Conservation (phyloP, 371 early-diverging fungal species). For the Saksenaea oblongispora region DNA sequence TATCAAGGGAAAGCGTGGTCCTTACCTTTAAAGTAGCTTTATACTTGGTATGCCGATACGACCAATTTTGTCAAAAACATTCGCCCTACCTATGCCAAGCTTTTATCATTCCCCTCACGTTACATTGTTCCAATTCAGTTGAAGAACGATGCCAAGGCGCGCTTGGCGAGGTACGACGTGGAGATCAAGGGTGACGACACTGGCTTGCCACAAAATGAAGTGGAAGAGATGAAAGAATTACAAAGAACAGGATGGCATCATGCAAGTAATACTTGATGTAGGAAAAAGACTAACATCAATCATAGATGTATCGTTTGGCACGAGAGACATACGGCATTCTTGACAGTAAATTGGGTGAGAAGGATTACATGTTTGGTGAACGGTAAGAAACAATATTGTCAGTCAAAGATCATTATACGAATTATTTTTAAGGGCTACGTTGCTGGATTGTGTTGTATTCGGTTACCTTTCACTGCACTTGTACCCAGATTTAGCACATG, state of each 20-base stretch:
- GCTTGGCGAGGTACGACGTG: constrained; percentile 52
- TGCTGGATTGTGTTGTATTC: constrained; percentile 70
- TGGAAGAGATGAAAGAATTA: constrained; percentile 49
- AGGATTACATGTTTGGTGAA: constrained; percentile 71
- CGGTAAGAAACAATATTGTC: constrained; percentile 24
- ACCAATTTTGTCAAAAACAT: constrained; percentile 68
- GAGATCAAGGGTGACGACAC: constrained; percentile 42
- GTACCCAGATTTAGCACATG: constrained; percentile 66
- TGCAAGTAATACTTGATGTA: constrained; percentile 17
- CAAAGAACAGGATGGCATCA: constrained; percentile 51
- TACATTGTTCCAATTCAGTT: constrained; percentile 65
- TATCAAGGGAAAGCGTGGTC: neutral
- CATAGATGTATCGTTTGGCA: constrained; percentile 58
- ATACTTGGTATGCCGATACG: constrained; percentile 69
- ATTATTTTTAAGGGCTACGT: constrained; percentile 43
- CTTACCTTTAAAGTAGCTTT: constrained; percentile 35
- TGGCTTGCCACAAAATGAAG: constrained; percentile 42
- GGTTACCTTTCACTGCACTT: constrained; percentile 68
- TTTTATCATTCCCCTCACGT: constrained; percentile 65
- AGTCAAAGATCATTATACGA: neutral
- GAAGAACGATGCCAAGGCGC: constrained; percentile 53
- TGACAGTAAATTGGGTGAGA: constrained; percentile 55
- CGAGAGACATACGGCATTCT: constrained; percentile 59
- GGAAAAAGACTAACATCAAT: neutral
- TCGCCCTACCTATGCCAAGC: constrained; percentile 64